phyloP scores from a whole-genome alignment of 2,329 filamentous ascomycete species.

The Thielaviopsis musarum region DNA sequence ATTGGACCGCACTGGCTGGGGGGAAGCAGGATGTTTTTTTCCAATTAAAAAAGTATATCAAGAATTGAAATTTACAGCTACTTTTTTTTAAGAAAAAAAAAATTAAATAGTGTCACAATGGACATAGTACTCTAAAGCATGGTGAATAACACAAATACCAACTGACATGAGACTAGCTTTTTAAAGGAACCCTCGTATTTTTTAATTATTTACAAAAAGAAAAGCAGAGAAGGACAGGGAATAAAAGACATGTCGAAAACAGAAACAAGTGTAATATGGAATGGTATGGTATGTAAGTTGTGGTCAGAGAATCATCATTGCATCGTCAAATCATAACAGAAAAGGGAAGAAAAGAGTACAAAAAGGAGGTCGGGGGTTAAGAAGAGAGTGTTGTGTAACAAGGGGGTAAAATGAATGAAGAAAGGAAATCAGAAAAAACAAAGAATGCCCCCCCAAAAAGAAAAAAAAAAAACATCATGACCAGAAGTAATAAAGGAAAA shows the following conservation, averaged over 20 bases:
- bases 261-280: neutral
- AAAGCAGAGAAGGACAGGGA: neutral
- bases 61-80: slow-evolving; percentile 5
- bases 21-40: neutral
- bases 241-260: neutral
- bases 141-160: neutral
- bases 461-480: slow-evolving; percentile 1
- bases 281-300: neutral
- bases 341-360: too few relatives aligned
- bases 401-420: too few relatives aligned
- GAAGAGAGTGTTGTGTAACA: too few relatives aligned
- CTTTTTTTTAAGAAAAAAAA: neutral
- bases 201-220: slow-evolving; percentile 14
- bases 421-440: too few relatives aligned
- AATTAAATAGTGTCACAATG: neutral
- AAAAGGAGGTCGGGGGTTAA: too few relatives aligned
- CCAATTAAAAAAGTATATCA: slow-evolving; percentile 10
- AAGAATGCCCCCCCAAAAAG: neutral
- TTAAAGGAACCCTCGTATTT: too few relatives aligned
- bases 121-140: neutral
- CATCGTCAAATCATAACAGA: slow-evolving; percentile 11
- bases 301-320: slow-evolving; percentile 7
- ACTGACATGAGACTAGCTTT: neutral
- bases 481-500: slow-evolving; percentile 1
- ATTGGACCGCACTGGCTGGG: neutral